These are phyloP conservation scores for Trichoderma reesei DNA, from an alignment of 495 filamentous ascomycete species.

Conservation along the genomic window DNA sequence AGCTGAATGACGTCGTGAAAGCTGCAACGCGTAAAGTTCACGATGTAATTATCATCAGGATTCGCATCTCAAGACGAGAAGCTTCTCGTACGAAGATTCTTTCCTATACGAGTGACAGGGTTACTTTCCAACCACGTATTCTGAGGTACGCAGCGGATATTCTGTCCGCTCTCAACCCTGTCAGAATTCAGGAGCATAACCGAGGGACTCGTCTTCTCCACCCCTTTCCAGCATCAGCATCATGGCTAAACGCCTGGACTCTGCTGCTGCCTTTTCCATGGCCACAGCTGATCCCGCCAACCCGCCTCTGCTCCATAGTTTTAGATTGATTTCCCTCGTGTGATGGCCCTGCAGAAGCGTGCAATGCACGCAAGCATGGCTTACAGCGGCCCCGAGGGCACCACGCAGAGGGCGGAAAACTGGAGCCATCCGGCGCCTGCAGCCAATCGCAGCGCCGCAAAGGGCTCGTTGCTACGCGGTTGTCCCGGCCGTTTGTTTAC, in stretches of 20 bases:
- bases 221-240: neutral
- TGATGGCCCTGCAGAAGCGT: neutral
- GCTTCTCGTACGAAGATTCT: too few relatives aligned
- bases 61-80: too few relatives aligned
- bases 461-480: neutral
- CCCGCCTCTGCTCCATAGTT: neutral
- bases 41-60: too few relatives aligned
- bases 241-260: neutral
- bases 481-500: conserved; percentile 9
- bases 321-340: neutral
- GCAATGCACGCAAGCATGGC: neutral
- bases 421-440: neutral
- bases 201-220: neutral
- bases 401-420: neutral
- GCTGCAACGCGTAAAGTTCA: too few relatives aligned
- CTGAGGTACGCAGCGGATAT: neutral
- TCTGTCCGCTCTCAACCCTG: neutral
- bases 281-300: neutral
- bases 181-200: conserved; percentile 1
- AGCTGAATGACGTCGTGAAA: too few relatives aligned
- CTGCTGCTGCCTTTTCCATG: neutral
- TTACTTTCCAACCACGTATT: too few relatives aligned
- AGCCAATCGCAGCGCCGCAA: neutral
- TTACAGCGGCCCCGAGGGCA: neutral
- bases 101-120: too few relatives aligned